Evolutionary conservation across 1,139 yeast species (phyloP), one percentile per base, ranked within the genome.

Genomic region (Pichia terricola): DNA sequence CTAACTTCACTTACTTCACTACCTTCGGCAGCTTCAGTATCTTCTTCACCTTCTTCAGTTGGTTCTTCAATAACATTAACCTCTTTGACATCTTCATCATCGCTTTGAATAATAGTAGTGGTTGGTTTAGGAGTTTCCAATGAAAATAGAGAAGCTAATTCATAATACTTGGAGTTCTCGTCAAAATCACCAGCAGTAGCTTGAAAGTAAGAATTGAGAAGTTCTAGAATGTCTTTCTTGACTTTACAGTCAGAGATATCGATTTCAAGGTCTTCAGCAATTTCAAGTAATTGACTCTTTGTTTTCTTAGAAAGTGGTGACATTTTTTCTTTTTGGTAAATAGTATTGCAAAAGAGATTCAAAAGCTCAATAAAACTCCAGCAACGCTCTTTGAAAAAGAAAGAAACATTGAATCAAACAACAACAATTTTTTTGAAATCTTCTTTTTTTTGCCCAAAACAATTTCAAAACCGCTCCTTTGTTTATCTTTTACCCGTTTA

Each of bases 281-380:
- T 54, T 32, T 57, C 63, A 28, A 49, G 48, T 43, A 62, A 50
- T 41, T 59, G 61, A 30, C 54, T 53, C 45, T 60, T 61, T 3
- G 63, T 60, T 43, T 56, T 58, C 51, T 54, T 60, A n/a, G 49
- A 41, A 34, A 59, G 47, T 1, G 52, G 44, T 16, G 57, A 50
- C 58, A 52, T 55, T 7, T 5, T 34, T 35, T 39, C 7, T 8
- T 10, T 8, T 10, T 8, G 32, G 10, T 7, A 10, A 30, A 30
- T 10, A 30, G 32, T 8, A 30, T 10, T 30, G 9, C 32, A 5
- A 35, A 16, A 42, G 30, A 36, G n/a, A 38, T 16, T 16, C 31
- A 34, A 26, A 10, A 28, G 25, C 26, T n/a, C 11, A 33, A 34
- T 22, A 5, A 5, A 40, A 28, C 22, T 16, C 2, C 22, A 28